Conservation (phyloP, 1,284 basidiomycete genomes). For the Cystobasidium pallidum region DNA sequence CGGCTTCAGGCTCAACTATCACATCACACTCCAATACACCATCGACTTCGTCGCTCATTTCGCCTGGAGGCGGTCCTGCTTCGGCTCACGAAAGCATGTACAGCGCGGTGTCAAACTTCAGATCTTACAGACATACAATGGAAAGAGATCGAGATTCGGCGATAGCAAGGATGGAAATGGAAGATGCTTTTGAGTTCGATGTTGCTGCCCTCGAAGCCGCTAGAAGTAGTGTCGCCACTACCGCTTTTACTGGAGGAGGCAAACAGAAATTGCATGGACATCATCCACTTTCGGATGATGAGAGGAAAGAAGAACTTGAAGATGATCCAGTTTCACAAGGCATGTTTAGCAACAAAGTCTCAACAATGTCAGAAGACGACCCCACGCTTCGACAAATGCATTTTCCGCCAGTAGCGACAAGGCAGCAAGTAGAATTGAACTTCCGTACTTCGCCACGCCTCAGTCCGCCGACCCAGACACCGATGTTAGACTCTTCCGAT, state of each 20-base stretch:
- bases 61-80: background rate
- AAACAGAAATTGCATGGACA: constrained; percentile 5
- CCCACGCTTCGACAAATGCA: background rate
- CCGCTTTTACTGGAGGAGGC: background rate
- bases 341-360: background rate
- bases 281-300: constrained; percentile 18
- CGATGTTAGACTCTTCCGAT: background rate
- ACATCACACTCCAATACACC: constrained; percentile 6
- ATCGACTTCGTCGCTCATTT: background rate
- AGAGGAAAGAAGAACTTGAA: constrained; percentile 1
- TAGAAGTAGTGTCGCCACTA: constrained; percentile 9
- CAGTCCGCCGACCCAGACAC: background rate
- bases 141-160: constrained; percentile 43
- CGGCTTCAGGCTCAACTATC: constrained; percentile 10
- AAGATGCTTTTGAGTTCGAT: constrained; percentile 45
- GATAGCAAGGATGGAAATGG: constrained; percentile 34
- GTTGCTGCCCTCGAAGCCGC: constrained; percentile 18
- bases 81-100: constrained; percentile 34
- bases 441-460: constrained; percentile 4
- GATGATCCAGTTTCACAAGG: background rate
- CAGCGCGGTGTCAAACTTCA: constrained; percentile 35
- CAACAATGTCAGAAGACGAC: constrained; percentile 1
- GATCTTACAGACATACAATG: constrained; percentile 43
- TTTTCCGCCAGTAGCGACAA: constrained; percentile 22
- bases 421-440: constrained; percentile 28